Base-by-base conservation (phyloP, 768 basidiomycete genomes). In the Suillus cothurnatus region DNA sequence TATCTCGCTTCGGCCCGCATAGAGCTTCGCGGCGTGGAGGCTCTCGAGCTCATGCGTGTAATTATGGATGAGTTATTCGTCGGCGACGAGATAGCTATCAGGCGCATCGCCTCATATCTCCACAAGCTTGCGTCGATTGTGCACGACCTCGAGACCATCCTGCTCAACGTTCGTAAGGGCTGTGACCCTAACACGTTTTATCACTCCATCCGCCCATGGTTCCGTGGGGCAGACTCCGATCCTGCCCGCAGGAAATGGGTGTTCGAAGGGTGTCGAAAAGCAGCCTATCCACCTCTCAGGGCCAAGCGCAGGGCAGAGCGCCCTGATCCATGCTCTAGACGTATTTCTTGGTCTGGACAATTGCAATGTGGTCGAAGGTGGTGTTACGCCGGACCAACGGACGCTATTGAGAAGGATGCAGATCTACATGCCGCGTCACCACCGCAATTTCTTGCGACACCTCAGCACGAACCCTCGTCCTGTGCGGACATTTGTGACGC, bases 61-160 rank as follows among this genome's bases (percentile, higher is more conserved):
- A 91, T 87, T 1, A 89, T 96, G 84, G 94, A 97, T 79, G 95
- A 97, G 75, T 82, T 89, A 34, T 96, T 95, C 81, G 86, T 96
- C 47, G 85, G 85, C 31, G 89, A 92, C 71, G 81, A 82, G 62
- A 84, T 86, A 8, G 88, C 89, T 53, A 75, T 87, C 57, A 83
- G 82, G 15, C 88, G 92, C 14, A 86, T 86, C 59, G 85, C 87
- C 8, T 71, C 76, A 12, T 94, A 91, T 76, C 85, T 98, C 39
- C 72, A 72, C 50, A 78, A 80, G n/a, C 83, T 97, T 59, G 83
- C 87, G 0, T 68, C 56, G 4, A 85, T 93, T 68, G 89, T 96
- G 64, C 81, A 86, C 53, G 85, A 87, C 8, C 80, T 97, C 23
- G 81, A 81, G 11, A 70, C 63, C 12, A 81, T 94, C 66, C 81